These are phyloP conservation scores for Corynascus novoguineensis DNA, from an alignment of 495 filamentous ascomycete species.

Conservation along the genomic window DNA sequence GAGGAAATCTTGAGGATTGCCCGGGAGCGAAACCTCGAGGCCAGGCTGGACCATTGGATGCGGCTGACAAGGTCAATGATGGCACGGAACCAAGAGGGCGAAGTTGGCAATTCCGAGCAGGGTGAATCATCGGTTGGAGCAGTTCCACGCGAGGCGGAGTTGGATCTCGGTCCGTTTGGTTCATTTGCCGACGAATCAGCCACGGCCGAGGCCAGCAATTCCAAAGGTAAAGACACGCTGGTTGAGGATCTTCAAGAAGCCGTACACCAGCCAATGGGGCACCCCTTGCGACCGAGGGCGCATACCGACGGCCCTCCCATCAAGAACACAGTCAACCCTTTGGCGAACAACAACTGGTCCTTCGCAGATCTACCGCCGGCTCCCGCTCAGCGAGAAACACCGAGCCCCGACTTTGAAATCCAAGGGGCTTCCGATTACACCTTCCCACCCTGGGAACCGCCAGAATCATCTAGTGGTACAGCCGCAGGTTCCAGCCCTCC, in stretches of 20 bases:
- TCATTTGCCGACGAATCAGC: background rate
- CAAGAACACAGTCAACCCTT: conserved; percentile 31
- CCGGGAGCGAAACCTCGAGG: conserved; percentile 52
- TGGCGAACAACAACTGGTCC: conserved; percentile 49
- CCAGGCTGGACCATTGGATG: conserved; percentile 51
- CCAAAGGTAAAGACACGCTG: conserved; percentile 15
- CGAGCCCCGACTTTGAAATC: background rate
- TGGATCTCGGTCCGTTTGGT: background rate
- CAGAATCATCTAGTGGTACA: background rate
- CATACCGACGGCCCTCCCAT: conserved; percentile 44
- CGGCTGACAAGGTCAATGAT: conserved; percentile 31
- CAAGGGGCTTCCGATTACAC: no score
- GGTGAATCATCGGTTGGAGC: background rate
- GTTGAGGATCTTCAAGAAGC: conserved; percentile 3
- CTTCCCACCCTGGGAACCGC: background rate
- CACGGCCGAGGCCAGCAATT: background rate
- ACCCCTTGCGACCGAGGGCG: conserved; percentile 29
- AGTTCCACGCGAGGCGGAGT: background rate
- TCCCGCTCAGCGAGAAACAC: background rate
- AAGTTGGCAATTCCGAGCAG: background rate
- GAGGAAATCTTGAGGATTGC: conserved; percentile 57
- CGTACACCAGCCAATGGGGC: conserved; percentile 12
- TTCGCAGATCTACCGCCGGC: conserved; percentile 28
- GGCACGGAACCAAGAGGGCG: conserved; percentile 7
- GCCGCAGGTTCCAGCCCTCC: background rate